A percentile compares a stretch with the other conserved stretches of the same genome.
phyloP scores from a whole-genome alignment of 2,329 filamentous ascomycete species.

The Alternaria hordeiaustralica region DNA sequence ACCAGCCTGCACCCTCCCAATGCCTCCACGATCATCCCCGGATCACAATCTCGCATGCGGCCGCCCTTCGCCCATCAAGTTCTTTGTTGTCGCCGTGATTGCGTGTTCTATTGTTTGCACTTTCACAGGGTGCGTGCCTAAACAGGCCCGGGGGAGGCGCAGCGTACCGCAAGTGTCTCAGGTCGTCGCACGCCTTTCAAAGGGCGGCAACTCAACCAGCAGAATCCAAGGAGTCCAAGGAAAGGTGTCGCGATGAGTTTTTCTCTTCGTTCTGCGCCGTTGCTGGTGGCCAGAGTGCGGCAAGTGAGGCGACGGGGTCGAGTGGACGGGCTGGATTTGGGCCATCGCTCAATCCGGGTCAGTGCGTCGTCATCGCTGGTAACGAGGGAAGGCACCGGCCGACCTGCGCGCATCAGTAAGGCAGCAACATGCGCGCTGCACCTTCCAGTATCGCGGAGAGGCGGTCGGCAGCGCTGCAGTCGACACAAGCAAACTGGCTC shows the following conservation, averaged over 20 bases:
- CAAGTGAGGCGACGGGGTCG: constrained; percentile 31
- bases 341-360: constrained; percentile 24
- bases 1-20: constrained; percentile 13
- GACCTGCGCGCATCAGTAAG: constrained; percentile 9
- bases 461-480: not conserved
- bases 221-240: not conserved
- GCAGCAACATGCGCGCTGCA: constrained; percentile 7
- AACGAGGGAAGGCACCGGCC: constrained; percentile 11
- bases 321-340: constrained; percentile 24
- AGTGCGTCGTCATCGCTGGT: constrained; percentile 35
- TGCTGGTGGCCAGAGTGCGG: constrained; percentile 17
- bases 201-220: constrained; percentile 16
- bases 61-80: not conserved
- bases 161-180: constrained; percentile 29
- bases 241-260: constrained; percentile 18
- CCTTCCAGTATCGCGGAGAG: not conserved
- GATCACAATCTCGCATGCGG: constrained; percentile 9
- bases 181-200: constrained; percentile 24
- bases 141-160: constrained; percentile 16
- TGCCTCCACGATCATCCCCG: constrained; percentile 1
- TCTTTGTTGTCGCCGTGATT: constrained; percentile 5
- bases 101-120: constrained; percentile 13
- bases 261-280: constrained; percentile 17
- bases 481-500: not conserved
- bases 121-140: not conserved